Evolutionary conservation across 345 rosid genomes (phyloP), one percentile per base, ranked within the genome.

Genomic region (Eucalyptus curtisii): DNA sequence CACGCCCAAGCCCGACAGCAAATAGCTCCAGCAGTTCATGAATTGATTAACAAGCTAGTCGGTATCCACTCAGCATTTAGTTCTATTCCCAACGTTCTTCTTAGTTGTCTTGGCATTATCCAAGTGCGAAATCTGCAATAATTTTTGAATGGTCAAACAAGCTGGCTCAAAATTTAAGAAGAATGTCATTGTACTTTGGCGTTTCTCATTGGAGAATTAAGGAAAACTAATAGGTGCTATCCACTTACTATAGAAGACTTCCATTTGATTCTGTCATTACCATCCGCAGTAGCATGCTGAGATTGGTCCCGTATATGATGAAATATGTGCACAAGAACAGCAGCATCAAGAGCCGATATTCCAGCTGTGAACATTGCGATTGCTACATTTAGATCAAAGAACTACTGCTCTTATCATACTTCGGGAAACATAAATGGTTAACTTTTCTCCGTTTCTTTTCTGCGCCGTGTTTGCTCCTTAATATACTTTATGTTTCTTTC

Each of bases 271-370:
- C 91, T 93, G 55, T 93, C 92, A 25, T 90, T 88, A 17, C 90
- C 91, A 25, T 93, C 96, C 5, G 88, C 87, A 68, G 87, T 81
- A 87, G 92, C 90, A 57, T 91, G 89, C 90, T 90, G 93, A 90
- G 95, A 90, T 55, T 91, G 93, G 86, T 89, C 88, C 2, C 92
- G 90, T 24, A 94, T 88, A 85, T 90, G 95, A 86, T 87, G 89
- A 92, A 98, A 98, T 92, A 95, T 94, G 94, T 95, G 97, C 89
- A 97, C 42, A 80, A 97, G 95, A 87, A 97, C 98, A 30, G 92
- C 98, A 80, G 99, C 98, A 91, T 98, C 99, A 10, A 97, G 95
- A 10, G 99, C 99, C 14, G 97, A 90, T 97, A 96, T 93, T 97
- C 98, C 68, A 97, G 95, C 97, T 97, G 97, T 92, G 92, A 24